Base-by-base conservation (phyloP, 2,329 filamentous ascomycete genomes). In the Epichloe amarillans region DNA sequence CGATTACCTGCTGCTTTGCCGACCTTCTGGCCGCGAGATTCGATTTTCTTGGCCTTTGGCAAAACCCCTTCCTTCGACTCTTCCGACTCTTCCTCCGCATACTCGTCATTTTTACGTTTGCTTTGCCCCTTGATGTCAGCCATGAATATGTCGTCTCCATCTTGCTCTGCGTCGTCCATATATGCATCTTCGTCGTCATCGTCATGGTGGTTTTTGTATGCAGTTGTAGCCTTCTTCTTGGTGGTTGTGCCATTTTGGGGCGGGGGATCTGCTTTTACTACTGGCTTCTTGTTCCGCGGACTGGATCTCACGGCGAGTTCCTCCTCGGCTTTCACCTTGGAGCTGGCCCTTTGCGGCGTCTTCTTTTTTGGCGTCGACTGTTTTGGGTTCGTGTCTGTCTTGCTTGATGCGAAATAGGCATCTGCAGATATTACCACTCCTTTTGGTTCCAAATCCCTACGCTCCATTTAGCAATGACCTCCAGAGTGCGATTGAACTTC, bases 71-170 rank as follows among this genome's bases (percentile, higher is more conserved):
- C 84, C 50, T 93, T 88, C 45, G 83, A 84, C 19, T 80, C 84
- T 50, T 93, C 88, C 45, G 83, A 84, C 19, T 80, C 80, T 53
- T 85, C 84, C 53, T 85, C 84, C 52, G 79, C 75, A 51, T 90
- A 88, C 49, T 88, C 83, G 61, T 93, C 86, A 40, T 82, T 82
- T 59, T 81, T 84, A 46, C 78, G 74, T 62, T 82, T 87, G 51
- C 76, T 80, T 43, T 77, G 71, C 46, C 76, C 77, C 62, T 82
- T 84, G 36, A 76, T 77, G 56, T 87, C 82, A 4, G 84, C 83
- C 14, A 83, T 85, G 65, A 90, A 90, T 19, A 95, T 89, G 58
- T 95, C 90, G n/a, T 79, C 84, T 3, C 79, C 83, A 43, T 87
- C 80, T 6, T 77, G 74, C 37, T 85, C 82, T 36, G 82, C 83